A percentile compares a stretch with the other conserved stretches of the same genome.
These are phyloP conservation scores for Xylariaceae sp. DNA, from an alignment of 2,329 filamentous ascomycete species.

Conservation along the genomic window DNA sequence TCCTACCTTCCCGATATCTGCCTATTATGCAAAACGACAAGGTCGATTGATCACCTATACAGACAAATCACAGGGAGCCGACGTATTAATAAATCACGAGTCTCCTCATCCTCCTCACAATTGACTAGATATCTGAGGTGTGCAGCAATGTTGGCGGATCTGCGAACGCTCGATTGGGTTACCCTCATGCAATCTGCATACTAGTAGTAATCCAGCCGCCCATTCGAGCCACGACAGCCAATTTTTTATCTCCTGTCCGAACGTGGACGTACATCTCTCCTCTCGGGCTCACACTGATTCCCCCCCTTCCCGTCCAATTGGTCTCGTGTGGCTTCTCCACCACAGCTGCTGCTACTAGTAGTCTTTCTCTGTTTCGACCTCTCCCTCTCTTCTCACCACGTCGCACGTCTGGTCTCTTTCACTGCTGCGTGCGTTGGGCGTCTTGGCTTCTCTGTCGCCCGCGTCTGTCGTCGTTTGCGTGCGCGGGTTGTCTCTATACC, in stretches of 20 bases:
- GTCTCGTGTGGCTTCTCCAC: slow-evolving; percentile 23
- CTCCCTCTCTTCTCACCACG: slow-evolving; percentile 14
- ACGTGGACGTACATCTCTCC: slow-evolving; percentile 31
- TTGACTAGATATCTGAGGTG: slow-evolving; percentile 18
- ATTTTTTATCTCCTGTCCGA: slow-evolving; percentile 29
- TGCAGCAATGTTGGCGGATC: slow-evolving; percentile 27
- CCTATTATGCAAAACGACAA: too few species aligned
- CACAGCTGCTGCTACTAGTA: slow-evolving; percentile 2
- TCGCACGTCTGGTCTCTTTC: slow-evolving; percentile 5
- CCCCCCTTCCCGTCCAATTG: slow-evolving; percentile 26
- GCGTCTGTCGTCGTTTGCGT: slow-evolving; percentile 10
- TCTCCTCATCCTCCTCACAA: slow-evolving; percentile 5
- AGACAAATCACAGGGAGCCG: too few species aligned
- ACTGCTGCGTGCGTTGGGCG: neutral
- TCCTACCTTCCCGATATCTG: too few species aligned
- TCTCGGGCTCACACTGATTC: slow-evolving; percentile 22
- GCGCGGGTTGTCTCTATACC: slow-evolving; percentile 16
- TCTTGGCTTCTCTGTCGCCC: slow-evolving; percentile 5
- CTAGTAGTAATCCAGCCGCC: slow-evolving; percentile 29
- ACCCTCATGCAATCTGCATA: slow-evolving; percentile 33
- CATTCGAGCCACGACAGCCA: slow-evolving; percentile 37
- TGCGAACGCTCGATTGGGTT: slow-evolving; percentile 33
- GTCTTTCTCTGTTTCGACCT: slow-evolving; percentile 6
- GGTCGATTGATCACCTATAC: too few species aligned
- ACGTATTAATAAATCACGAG: too few species aligned